Evolutionary conservation across 352 stramenopile genomes (phyloP).

Genomic region (Globisporangium iwayamae): DNA sequence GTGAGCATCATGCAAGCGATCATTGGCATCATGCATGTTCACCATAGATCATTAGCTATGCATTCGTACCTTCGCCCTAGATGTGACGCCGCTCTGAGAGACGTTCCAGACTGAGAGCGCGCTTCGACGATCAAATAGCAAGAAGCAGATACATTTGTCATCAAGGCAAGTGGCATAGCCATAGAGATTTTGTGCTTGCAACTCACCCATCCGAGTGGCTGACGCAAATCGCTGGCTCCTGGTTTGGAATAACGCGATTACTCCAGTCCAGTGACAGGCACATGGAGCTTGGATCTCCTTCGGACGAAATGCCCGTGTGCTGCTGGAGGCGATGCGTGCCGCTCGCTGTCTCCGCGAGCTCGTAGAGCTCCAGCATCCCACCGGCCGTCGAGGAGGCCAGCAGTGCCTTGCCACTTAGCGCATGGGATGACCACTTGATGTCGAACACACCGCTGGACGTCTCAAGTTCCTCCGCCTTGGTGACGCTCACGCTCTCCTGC

Average conservation of each 20-base stretch:
- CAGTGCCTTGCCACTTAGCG: slow-evolving; percentile 45
- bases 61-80: slow-evolving; percentile 12
- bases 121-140: neutral
- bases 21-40: slow-evolving; percentile 8
- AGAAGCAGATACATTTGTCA: neutral
- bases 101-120: slow-evolving; percentile 16
- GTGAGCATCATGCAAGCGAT: slow-evolving; percentile 12
- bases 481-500: slow-evolving; percentile 28
- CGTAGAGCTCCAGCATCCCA: slow-evolving; percentile 65
- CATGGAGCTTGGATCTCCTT: slow-evolving; percentile 49
- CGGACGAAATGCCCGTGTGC: slow-evolving; percentile 32
- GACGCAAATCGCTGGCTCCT: slow-evolving; percentile 62
- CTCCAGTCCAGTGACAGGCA: slow-evolving; percentile 85
- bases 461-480: slow-evolving; percentile 40
- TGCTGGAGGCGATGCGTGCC: slow-evolving; percentile 22
- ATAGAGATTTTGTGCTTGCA: neutral
- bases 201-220: slow-evolving; percentile 81
- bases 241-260: slow-evolving; percentile 48
- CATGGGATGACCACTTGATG: slow-evolving; percentile 73
- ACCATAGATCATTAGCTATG: neutral
- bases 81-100: slow-evolving; percentile 10
- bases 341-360: slow-evolving; percentile 21
- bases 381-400: slow-evolving; percentile 59
- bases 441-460: slow-evolving; percentile 76
- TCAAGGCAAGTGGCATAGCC: neutral